These are phyloP conservation scores for Fusarium sulawesiense DNA, from an alignment of 2,329 filamentous ascomycete genomes.

Conservation along the genomic window DNA sequence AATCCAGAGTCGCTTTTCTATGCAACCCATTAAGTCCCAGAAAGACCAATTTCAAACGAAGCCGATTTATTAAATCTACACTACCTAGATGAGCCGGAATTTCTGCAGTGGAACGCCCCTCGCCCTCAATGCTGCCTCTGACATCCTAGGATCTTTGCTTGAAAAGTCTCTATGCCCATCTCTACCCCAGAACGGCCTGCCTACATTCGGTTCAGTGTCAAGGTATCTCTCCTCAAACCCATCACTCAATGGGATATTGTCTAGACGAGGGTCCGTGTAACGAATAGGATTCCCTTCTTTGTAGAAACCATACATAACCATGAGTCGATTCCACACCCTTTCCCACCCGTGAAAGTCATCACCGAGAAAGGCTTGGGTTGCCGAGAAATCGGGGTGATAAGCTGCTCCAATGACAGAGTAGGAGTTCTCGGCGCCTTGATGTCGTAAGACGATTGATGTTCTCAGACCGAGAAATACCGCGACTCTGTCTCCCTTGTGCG, in stretches of 20 bases:
- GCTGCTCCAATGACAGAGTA: background rate
- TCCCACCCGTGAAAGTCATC: background rate
- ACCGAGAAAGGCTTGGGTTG: background rate
- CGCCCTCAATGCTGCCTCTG: no score
- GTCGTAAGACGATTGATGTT: background rate
- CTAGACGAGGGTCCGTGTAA: background rate
- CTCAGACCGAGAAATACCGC: background rate
- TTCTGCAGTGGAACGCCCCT: no score
- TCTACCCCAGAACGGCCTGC: no score
- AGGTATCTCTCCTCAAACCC: background rate
- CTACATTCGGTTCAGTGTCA: no score
- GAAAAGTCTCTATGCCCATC: no score
- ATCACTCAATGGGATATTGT: background rate
- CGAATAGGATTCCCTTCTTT: background rate
- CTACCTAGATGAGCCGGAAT: background rate
- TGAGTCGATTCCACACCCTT: background rate
- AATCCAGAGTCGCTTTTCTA: background rate
- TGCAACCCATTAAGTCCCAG: fast-evolving
- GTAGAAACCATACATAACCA: background rate
- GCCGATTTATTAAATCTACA: no score
- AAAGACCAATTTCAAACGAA: background rate
- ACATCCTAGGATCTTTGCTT: no score
- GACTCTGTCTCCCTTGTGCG: background rate
- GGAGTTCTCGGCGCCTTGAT: fast-evolving
- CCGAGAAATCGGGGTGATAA: background rate